These are phyloP conservation scores for Aspergillus egyptiacus DNA, from an alignment of 495 filamentous ascomycete genomes.

Conservation along the genomic window DNA sequence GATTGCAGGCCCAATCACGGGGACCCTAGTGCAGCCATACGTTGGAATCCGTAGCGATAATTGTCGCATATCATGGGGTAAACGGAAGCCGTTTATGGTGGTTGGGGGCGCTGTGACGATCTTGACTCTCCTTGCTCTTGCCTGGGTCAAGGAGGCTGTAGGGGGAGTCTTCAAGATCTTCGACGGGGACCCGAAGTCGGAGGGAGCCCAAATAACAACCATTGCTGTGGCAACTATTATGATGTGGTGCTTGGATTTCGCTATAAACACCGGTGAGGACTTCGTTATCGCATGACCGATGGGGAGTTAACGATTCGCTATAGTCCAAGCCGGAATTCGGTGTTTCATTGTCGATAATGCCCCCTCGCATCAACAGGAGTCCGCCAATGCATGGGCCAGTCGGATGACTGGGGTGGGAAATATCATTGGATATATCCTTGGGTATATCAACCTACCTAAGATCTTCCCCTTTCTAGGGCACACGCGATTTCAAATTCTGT, in stretches of 20 bases:
- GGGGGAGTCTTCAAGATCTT: constrained; percentile 64
- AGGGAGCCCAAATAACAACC: constrained; percentile 51
- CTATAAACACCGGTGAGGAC: constrained; percentile 78
- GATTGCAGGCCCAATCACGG: constrained; percentile 86
- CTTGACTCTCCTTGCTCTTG: constrained; percentile 63
- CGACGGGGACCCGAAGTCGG: constrained; percentile 57
- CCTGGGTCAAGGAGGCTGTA: constrained; percentile 78
- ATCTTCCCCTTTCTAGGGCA: constrained; percentile 69
- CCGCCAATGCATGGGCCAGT: constrained; percentile 83
- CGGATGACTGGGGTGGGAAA: constrained; percentile 77
- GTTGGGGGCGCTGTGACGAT: constrained; percentile 68
- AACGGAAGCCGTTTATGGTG: constrained; percentile 84
- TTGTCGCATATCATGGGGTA: constrained; percentile 73
- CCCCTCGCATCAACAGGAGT: constrained; percentile 82
- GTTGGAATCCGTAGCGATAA: constrained; percentile 87
- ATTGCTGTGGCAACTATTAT: constrained; percentile 72
- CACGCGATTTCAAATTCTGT: constrained; percentile 85
- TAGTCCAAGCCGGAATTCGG: constrained; percentile 81
- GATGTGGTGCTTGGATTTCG: constrained; percentile 82
- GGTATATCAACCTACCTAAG: constrained; percentile 68
- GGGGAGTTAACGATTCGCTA: constrained; percentile 6
- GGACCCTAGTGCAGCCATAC: constrained; percentile 86
- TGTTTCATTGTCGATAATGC: constrained; percentile 89
- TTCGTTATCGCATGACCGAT: neutral
- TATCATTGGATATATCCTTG: constrained; percentile 77